Base-by-base conservation (phyloP, 2,329 filamentous ascomycete species). In the Rhinocladiella mackenziei region DNA sequence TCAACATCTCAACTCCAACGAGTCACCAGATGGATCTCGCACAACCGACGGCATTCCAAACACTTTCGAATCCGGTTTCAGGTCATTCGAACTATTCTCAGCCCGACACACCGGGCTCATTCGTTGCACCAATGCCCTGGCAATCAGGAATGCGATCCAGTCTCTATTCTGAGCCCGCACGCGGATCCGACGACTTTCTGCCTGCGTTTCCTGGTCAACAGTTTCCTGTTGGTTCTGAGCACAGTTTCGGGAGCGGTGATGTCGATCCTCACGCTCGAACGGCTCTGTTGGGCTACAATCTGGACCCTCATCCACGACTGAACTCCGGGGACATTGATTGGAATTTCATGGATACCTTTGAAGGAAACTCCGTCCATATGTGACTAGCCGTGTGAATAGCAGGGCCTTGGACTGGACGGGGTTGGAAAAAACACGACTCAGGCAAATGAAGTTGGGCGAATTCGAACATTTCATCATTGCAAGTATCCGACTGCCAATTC, bases 181-280 rank as follows among this genome's bases (percentile, higher is more conserved):
- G 46, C 19, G 39, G 30, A 20, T 22, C 34, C 9, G 50, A 56
- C 14, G 53, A 54, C 29, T 58, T 56, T 36, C 48, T 59, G 7
- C 57, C 57, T 17, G 57, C 57, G 6, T 59, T 59, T 29, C 57
- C 57, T 3, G 56, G 53, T 26, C 57, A 59, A 36, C 54, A 57
- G 23, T 49, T 56, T 18, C 56, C 56, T 6, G 47, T 58, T 2
- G 57, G 57, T 22, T 53, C 55, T 2, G 56, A 58, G 13, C 48
- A 55, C 33, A 50, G 45, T 25, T 53, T 54, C 41, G 53, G 47
- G 22, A 48, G 42, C 32, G 48, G 43, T 26, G 48, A 53, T n/a
- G 48, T 58, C 20, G 56, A 59, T 30, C 28, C 50, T 11, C 45
- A 58, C 25, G 47, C 55, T n/a, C 31, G 54, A 26, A 54, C 51